Evolutionary conservation across 139 green algal genomes (phyloP).

Genomic region (Chlorella sp.): DNA sequence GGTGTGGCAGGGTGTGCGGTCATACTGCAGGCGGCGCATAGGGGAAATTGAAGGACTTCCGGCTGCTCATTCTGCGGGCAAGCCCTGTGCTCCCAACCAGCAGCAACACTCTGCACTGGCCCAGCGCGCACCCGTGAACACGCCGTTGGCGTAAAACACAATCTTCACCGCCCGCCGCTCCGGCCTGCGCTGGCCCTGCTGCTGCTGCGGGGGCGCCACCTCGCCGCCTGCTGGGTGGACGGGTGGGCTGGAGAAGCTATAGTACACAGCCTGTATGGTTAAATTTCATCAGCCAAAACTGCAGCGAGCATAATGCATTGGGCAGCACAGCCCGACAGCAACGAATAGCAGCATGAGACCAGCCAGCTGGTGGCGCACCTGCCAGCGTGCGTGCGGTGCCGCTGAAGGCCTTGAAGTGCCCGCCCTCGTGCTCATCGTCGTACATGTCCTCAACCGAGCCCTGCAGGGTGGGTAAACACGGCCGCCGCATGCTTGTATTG

Average conservation of each 20-base stretch:
- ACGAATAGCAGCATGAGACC: background rate
- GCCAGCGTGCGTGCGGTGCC: slow-evolving; percentile 74
- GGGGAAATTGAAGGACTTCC: too few relatives aligned
- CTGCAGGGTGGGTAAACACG: slow-evolving; percentile 46
- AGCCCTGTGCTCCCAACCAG: too few relatives aligned
- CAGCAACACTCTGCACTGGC: background rate
- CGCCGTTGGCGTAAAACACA: slow-evolving; percentile 84
- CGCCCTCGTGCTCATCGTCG: slow-evolving; percentile 40
- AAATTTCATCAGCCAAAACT: too few relatives aligned
- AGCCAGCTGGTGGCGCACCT: slow-evolving; percentile 38
- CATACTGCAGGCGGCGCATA: too few relatives aligned
- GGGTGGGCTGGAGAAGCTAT: too few relatives aligned
- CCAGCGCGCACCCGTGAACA: slow-evolving; percentile 73
- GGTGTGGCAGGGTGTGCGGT: too few relatives aligned
- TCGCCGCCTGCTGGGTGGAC: background rate
- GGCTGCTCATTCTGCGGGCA: too few relatives aligned
- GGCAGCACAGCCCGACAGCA: too few relatives aligned
- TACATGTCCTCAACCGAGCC: slow-evolving; percentile 69
- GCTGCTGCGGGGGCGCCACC: slow-evolving; percentile 43
- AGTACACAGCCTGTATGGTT: too few relatives aligned
- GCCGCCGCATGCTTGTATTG: too few relatives aligned
- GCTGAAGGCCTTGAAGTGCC: slow-evolving; percentile 54
- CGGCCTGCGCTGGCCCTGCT: background rate
- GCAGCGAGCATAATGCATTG: too few relatives aligned
- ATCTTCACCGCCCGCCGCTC: slow-evolving; percentile 60